Evolutionary conservation across 768 basidiomycete species (phyloP).

Genomic region (Naganishia vaughanmartiniae): DNA sequence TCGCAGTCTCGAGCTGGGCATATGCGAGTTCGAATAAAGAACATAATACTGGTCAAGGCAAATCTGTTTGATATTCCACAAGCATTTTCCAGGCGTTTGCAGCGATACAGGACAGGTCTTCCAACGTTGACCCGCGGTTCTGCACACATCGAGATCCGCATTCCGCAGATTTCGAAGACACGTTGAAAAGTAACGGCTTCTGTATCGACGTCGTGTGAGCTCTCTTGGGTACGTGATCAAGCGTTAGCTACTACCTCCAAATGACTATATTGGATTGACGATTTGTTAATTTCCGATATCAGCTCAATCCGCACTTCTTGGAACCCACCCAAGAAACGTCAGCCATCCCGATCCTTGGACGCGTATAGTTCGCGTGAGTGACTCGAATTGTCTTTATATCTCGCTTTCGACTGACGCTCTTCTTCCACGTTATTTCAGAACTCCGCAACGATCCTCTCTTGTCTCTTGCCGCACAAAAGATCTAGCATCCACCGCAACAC

Average conservation of each 20-base stretch:
- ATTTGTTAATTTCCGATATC: background rate
- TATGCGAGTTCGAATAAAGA: background rate
- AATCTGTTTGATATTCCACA: background rate
- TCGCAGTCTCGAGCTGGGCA: background rate
- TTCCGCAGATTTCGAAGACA: constrained; percentile 4
- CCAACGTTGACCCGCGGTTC: background rate
- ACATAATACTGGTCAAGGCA: background rate
- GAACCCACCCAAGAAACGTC: background rate
- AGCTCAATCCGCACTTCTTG: background rate
- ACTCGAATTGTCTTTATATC: background rate
- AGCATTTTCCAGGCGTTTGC: background rate
- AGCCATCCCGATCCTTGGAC: background rate
- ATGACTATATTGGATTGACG: background rate
- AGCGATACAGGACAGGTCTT: background rate
- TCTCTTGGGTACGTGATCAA: background rate
- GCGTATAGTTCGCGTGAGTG: background rate
- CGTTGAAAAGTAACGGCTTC: background rate
- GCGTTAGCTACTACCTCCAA: background rate
- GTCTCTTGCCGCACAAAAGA: background rate
- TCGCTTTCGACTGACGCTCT: background rate
- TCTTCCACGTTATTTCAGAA: background rate
- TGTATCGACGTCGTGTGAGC: background rate
- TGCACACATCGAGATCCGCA: background rate
- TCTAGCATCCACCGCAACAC: background rate
- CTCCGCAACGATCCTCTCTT: background rate